Evolutionary conservation across 1,284 basidiomycete species (phyloP).

Genomic region (Anthracocystis panici-leucophaei): DNA sequence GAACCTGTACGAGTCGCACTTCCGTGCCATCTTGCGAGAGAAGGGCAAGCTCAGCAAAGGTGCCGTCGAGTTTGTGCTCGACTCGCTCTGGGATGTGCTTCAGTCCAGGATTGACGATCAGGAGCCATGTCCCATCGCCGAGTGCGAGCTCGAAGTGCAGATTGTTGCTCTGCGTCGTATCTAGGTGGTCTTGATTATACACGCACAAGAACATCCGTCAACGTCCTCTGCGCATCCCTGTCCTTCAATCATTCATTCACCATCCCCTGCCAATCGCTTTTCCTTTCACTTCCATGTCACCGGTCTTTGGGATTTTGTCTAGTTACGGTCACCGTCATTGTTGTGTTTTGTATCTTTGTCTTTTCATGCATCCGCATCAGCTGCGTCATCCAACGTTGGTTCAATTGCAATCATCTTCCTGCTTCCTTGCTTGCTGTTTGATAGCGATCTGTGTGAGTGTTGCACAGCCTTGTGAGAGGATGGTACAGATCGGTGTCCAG

Average conservation of each 20-base stretch:
- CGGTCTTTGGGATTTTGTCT: conserved; percentile 15
- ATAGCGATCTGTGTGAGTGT: neutral
- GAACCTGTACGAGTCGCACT: conserved; percentile 70
- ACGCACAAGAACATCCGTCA: neutral
- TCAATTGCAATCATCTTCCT: neutral
- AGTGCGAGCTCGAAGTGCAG: conserved; percentile 70
- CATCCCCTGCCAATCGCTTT: neutral
- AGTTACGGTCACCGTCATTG: conserved; percentile 23
- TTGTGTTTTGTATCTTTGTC: conserved; percentile 14
- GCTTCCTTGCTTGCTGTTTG: neutral
- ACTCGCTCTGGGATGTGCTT: conserved; percentile 70
- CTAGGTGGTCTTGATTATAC: conserved; percentile 11
- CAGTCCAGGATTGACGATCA: conserved; percentile 52
- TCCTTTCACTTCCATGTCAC: conserved; percentile 4
- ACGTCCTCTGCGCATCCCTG: neutral
- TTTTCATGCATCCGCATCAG: conserved; percentile 8
- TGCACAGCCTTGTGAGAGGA: conserved; percentile 2
- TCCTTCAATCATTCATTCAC: neutral
- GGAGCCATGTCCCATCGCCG: conserved; percentile 43
- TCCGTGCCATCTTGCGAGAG: conserved; percentile 69
- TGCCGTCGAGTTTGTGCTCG: conserved; percentile 69
- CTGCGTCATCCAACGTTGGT: neutral
- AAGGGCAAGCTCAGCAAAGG: conserved; percentile 69
- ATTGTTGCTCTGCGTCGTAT: conserved; percentile 66
- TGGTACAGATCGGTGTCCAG: neutral